Evolutionary conservation across 2,329 filamentous ascomycete species (phyloP).

Genomic region (Raffaelea arxii): DNA sequence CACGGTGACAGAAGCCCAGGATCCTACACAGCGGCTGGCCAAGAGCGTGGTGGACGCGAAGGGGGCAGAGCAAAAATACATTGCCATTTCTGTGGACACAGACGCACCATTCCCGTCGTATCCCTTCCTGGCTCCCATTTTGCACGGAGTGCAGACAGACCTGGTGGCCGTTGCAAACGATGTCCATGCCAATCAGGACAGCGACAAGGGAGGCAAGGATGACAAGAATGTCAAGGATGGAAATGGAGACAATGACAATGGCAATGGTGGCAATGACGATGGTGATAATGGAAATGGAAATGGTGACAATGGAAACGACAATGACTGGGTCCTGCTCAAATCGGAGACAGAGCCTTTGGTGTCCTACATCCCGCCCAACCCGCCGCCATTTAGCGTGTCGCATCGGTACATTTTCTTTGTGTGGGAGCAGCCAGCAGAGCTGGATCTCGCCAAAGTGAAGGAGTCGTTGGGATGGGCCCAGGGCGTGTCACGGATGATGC

Average conservation of each 20-base stretch:
- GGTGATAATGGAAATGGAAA: neutral
- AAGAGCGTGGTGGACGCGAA: neutral
- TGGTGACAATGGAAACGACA: slow-evolving; percentile 1
- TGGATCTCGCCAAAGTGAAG: slow-evolving; percentile 10
- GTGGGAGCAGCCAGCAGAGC: slow-evolving; percentile 11
- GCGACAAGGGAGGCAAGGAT: neutral
- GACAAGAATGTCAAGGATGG: too few relatives aligned
- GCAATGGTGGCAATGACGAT: slow-evolving; percentile 1
- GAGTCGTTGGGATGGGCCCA: slow-evolving; percentile 22
- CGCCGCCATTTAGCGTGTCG: slow-evolving; percentile 7
- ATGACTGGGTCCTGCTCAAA: slow-evolving; percentile 7
- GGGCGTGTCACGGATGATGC: slow-evolving; percentile 21
- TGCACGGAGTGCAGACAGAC: slow-evolving; percentile 37
- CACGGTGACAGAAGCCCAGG: neutral
- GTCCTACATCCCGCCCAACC: slow-evolving; percentile 7
- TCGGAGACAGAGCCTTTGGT: neutral
- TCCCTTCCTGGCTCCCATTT: slow-evolving; percentile 29
- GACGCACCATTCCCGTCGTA: slow-evolving; percentile 36
- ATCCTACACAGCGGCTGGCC: slow-evolving; percentile 1
- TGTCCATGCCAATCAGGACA: neutral
- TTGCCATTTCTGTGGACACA: slow-evolving; percentile 32
- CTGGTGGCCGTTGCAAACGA: slow-evolving; percentile 15
- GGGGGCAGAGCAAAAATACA: slow-evolving; percentile 17
- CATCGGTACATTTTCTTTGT: slow-evolving; percentile 13
- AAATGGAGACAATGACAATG: neutral